Evolutionary conservation across 306 rosid genomes (phyloP).

Genomic region (Glycyrrhiza uralensis): DNA sequence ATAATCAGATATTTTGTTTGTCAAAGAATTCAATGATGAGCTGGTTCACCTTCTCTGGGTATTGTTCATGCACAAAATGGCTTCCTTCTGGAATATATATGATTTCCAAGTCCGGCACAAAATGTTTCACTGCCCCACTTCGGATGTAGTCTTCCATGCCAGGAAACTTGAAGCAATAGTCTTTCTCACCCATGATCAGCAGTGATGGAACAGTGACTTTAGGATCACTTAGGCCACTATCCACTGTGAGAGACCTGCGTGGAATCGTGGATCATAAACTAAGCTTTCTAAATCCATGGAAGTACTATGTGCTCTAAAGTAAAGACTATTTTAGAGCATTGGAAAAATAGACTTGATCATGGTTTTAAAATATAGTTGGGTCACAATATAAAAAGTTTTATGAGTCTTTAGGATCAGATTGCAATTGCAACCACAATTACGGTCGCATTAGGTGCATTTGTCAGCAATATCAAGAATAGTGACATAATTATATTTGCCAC

Average conservation of each 20-base stretch:
- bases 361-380: too few relatives aligned
- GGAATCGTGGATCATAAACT: neutral
- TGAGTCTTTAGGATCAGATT: too few relatives aligned
- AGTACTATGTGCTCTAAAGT: neutral
- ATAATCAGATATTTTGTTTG: constrained; percentile 41
- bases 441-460: too few relatives aligned
- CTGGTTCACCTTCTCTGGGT: constrained; percentile 52
- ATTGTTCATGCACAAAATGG: constrained; percentile 59
- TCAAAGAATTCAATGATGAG: constrained; percentile 47
- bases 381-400: too few relatives aligned
- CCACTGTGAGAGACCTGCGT: constrained; percentile 41
- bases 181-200: constrained; percentile 55
- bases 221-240: constrained; percentile 46
- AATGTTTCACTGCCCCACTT: constrained; percentile 41
- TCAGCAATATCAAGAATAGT: too few relatives aligned
- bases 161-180: constrained; percentile 42
- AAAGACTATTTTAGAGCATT: neutral
- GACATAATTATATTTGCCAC: too few relatives aligned
- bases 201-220: constrained; percentile 44
- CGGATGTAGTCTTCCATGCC: constrained; percentile 53
- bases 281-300: neutral
- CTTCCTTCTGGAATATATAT: constrained; percentile 45
- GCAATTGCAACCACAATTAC: too few relatives aligned
- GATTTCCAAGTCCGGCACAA: constrained; percentile 51
- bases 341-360: neutral